Evolutionary conservation across 2,329 filamentous ascomycete genomes (phyloP), one percentile per base, ranked within the genome.

Genomic region (Colletotrichum lindemuthianum): DNA sequence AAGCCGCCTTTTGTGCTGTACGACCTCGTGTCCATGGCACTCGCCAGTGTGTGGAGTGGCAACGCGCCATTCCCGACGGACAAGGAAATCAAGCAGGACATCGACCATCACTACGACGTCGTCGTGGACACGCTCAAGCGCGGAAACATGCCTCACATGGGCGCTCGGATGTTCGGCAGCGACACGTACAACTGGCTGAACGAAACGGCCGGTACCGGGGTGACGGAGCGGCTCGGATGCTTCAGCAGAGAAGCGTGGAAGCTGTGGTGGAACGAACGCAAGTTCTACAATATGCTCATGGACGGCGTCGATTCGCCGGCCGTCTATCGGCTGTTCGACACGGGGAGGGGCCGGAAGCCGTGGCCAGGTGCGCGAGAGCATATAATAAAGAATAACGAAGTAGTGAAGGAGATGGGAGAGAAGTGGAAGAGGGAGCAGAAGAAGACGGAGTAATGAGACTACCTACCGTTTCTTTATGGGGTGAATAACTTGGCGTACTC

Each of bases 311-410:
- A 79, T 68, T 72, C 73, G 15, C 76, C 78, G 8, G 77, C 78
- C 39, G 73, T 75, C 8, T 79, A 78, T 59, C 75, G 79, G 1
- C 70, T 80, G 8, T 81, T 83, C 63, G 75, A 78, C 60, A 80
- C 73, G 33, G 76, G 74, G 13, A 66, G 69, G 32, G 74, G 74
- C 40, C 72, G 81, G 53, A 77, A 73, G 69, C 67, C 71, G n/a
- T 82, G 79, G 80, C 59, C 70, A 9, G 77, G 77, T 1, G 79
- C 79, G 1, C 72, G 69, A 50, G 73, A 72, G 4, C 67, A 59
- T 12, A 77, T 78, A 32, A 56, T 71, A 39, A 69, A 69, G 48
- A 63, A 69, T 11, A 77, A 78, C 15, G 58, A 60, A 8, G 67
- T 69, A 33, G 56, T 65, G 9, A 67, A 68, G 52, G 63, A 69